Percentiles rank a stretch among this genome's conserved stretches.
Conservation (phyloP, 1,139 yeast genomes). For the Sugiyamaella japonica region DNA sequence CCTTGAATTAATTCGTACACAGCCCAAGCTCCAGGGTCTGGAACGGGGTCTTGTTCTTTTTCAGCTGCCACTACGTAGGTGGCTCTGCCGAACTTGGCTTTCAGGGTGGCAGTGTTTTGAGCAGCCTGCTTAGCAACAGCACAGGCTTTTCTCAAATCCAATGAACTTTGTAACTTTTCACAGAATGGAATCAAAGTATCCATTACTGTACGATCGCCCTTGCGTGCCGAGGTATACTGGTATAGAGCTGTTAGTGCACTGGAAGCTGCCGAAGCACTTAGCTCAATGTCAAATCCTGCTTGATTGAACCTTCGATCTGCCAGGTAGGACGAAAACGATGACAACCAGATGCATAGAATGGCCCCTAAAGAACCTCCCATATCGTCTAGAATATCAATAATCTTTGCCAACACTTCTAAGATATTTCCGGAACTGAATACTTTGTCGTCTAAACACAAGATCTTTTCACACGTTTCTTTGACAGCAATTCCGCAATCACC, state of each 20-base stretch:
- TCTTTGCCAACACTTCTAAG: slow-evolving; percentile 8
- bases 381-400: slow-evolving; percentile 39
- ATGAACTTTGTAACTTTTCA: slow-evolving; percentile 36
- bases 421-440: slow-evolving; percentile 8
- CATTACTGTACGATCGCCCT: slow-evolving; percentile 52
- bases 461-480: slow-evolving; percentile 17
- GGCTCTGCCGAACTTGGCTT: slow-evolving; percentile 49
- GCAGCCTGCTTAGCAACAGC: slow-evolving; percentile 44
- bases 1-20: slow-evolving; percentile 16
- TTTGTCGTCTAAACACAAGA: slow-evolving; percentile 3
- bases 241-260: slow-evolving; percentile 42
- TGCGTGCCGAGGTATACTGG: slow-evolving; percentile 49
- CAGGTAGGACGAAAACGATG: slow-evolving; percentile 42
- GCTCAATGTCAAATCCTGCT: slow-evolving; percentile 29
- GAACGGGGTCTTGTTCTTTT: slow-evolving; percentile 26
- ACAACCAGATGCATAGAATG: slow-evolving; percentile 47
- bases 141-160: slow-evolving; percentile 39
- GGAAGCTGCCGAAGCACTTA: slow-evolving; percentile 30
- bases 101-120: slow-evolving; percentile 45
- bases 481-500: slow-evolving; percentile 46
- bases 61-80: slow-evolving; percentile 43
- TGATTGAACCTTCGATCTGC: not conserved
- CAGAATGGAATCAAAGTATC: slow-evolving; percentile 52
- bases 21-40: slow-evolving; percentile 48
- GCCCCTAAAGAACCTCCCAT: slow-evolving; percentile 58